Base-by-base conservation (phyloP, 2,329 filamentous ascomycete genomes). In the Monosporascus sp. region DNA sequence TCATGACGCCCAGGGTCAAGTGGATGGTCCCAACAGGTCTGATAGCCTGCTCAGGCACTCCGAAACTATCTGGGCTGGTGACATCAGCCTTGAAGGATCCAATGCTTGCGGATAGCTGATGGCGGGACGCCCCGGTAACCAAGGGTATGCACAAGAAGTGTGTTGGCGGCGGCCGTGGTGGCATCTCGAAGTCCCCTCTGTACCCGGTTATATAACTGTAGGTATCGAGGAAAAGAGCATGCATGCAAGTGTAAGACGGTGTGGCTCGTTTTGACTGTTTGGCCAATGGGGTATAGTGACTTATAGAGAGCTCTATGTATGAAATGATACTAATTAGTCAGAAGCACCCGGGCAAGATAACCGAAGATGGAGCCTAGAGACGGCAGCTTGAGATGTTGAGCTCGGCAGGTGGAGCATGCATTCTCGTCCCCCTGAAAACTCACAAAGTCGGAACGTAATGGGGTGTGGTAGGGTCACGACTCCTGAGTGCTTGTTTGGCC, bases 1-100 rank as follows among this genome's bases (percentile, higher is more conserved):
- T 86, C 88, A 97, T 92, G 1, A 95, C 88, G 0, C 91, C 92
- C 0, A 97, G 76, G 0, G 92, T 97, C 3, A 96, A 74, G 70
- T 97, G 93, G 47, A 97, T 70, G 1, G 90, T 91, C 0, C 89
- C 89, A 0, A 89, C 71, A 0, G 90, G 90, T 27, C 91, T 77
- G 49, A 96, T 73, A 2, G 90, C 90, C 51, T 79, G 79, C 34
- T 74, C 67, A 0, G 88, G 87, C 9, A 93, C 72, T 6, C 74
- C 74, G 54, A 73, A 70, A 57, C 72, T 68, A 53, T 70, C 63
- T 49, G 71, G 60, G 52, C 67, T 70, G 1, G 74, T 75, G 36
- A 86, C 78, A 56, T 86, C 80, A 27, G 79, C 71, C 53, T 74
- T 77, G 66, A 95, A 92, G 6, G 74, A 64, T 5, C 76, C 70